Evolutionary conservation across 1,284 basidiomycete genomes (phyloP).

Genomic region (Fomes fomentarius): DNA sequence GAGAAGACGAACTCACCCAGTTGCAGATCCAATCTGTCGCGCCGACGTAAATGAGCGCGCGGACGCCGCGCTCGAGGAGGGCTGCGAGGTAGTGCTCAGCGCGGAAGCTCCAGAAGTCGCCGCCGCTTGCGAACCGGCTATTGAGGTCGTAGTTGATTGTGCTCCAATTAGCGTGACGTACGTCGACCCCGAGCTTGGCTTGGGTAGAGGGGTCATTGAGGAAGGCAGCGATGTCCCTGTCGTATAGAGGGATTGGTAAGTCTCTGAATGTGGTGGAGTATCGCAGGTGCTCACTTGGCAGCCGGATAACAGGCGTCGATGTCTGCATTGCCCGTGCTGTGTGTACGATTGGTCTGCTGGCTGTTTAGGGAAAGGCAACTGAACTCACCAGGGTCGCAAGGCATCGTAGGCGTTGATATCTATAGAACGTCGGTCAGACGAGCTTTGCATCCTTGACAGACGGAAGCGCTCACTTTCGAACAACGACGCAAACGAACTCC

Average conservation of each 20-base stretch:
- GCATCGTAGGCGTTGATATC: slow-evolving; percentile 18
- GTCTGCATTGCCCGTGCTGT: slow-evolving; percentile 1
- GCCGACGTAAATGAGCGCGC: slow-evolving; percentile 78
- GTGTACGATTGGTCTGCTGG: background rate
- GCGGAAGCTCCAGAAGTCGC: slow-evolving; percentile 47
- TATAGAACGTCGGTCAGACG: no score
- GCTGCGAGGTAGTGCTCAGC: slow-evolving; percentile 61
- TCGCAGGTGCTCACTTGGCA: background rate
- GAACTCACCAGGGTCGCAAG: slow-evolving; percentile 8
- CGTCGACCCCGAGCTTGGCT: slow-evolving; percentile 58
- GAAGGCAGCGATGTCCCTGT: slow-evolving; percentile 52
- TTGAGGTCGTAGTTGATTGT: slow-evolving; percentile 47
- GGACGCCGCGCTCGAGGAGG: slow-evolving; percentile 74
- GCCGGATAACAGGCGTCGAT: background rate
- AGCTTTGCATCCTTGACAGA: background rate
- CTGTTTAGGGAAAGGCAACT: background rate
- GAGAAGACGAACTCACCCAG: slow-evolving; percentile 64
- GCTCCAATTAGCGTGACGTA: slow-evolving; percentile 50
- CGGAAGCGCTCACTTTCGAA: slow-evolving; percentile 3
- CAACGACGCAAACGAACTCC: slow-evolving; percentile 19
- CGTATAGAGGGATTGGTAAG: slow-evolving; percentile 40
- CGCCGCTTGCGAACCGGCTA: background rate
- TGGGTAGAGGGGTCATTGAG: slow-evolving; percentile 60
- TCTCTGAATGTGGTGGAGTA: slow-evolving; percentile 28
- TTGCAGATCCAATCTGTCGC: slow-evolving; percentile 77